Conservation (phyloP, 441 rosid genomes). For the Adansonia gregorii region DNA sequence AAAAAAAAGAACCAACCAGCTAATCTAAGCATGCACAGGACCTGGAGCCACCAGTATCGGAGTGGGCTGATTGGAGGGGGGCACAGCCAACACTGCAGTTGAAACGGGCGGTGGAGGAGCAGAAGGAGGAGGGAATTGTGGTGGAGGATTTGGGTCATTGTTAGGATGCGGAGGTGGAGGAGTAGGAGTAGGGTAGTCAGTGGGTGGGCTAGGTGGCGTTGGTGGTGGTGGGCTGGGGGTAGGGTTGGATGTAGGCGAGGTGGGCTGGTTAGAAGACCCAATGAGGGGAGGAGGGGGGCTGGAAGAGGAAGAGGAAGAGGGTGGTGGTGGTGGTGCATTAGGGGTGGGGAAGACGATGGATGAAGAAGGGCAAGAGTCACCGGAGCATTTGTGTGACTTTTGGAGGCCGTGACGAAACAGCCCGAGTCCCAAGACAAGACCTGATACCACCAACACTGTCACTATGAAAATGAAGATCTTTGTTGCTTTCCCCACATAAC, state of each 20-base stretch:
- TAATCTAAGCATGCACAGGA: constrained; percentile 59
- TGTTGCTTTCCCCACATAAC: constrained; percentile 89
- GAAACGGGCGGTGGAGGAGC: constrained; percentile 57
- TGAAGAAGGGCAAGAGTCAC: constrained; percentile 44
- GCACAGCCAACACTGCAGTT: constrained; percentile 44
- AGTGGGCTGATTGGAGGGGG: constrained; percentile 57
- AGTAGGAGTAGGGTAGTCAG: constrained; percentile 18
- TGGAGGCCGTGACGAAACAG: constrained; percentile 52
- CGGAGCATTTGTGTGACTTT: constrained; percentile 58
- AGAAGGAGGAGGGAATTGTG: constrained; percentile 41
- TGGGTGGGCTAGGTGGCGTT: constrained; percentile 26
- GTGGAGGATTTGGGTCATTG: constrained; percentile 36
- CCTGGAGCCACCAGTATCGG: constrained; percentile 54
- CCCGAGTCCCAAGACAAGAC: constrained; percentile 70
- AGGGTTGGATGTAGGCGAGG: constrained; percentile 35
- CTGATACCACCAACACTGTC: constrained; percentile 65
- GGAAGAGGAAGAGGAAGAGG: constrained; percentile 21
- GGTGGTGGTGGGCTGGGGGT: constrained; percentile 32
- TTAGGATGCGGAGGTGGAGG: constrained; percentile 33
- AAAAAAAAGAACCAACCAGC: constrained; percentile 16
- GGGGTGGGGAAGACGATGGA: constrained; percentile 42
- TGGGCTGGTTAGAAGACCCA: constrained; percentile 31
- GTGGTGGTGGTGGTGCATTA: constrained; percentile 23
- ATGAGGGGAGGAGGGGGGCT: constrained; percentile 25
- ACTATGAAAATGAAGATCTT: constrained; percentile 94